Conservation (phyloP, 805 yeast genomes). For the Candida nemodendra region DNA sequence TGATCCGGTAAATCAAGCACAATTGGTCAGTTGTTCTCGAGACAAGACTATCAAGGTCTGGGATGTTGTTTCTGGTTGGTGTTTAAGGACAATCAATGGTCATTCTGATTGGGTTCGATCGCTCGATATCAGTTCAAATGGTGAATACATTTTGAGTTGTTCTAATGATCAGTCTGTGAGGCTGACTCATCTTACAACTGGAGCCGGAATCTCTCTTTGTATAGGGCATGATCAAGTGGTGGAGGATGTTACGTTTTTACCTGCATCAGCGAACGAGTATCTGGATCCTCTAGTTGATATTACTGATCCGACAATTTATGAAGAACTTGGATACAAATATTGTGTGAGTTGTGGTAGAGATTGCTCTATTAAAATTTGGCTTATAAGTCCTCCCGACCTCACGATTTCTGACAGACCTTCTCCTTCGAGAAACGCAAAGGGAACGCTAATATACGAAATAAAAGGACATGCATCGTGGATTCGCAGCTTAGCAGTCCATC, state of each 20-base stretch:
- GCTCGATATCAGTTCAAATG: conserved; percentile 47
- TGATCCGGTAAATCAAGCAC: conserved; percentile 43
- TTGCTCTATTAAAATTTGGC: conserved; percentile 71
- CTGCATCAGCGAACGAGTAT: conserved; percentile 44
- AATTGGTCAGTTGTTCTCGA: conserved; percentile 60
- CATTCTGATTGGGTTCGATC: conserved; percentile 89
- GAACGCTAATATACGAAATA: conserved; percentile 54
- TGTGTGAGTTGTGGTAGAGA: conserved; percentile 82
- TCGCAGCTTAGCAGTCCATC: conserved; percentile 65
- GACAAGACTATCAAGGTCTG: conserved; percentile 61
- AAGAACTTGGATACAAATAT: conserved; percentile 59
- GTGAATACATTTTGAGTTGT: conserved; percentile 65
- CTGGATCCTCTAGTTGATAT: conserved; percentile 44
- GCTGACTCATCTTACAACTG: conserved; percentile 61
- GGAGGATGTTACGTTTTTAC: conserved; percentile 70
- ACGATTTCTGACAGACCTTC: conserved; percentile 37
- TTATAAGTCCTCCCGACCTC: conserved; percentile 64
- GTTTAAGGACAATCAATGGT: conserved; percentile 63
- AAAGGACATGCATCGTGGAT: conserved; percentile 89
- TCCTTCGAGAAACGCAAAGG: conserved; percentile 61
- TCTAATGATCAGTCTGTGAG: conserved; percentile 78
- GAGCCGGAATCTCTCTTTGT: conserved; percentile 64
- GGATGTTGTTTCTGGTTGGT: conserved; percentile 69
- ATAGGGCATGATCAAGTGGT: conserved; percentile 83
- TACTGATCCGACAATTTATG: conserved; percentile 26